Evolutionary conservation across 1,139 yeast species (phyloP).

Genomic region (Kodamaea sp.): DNA sequence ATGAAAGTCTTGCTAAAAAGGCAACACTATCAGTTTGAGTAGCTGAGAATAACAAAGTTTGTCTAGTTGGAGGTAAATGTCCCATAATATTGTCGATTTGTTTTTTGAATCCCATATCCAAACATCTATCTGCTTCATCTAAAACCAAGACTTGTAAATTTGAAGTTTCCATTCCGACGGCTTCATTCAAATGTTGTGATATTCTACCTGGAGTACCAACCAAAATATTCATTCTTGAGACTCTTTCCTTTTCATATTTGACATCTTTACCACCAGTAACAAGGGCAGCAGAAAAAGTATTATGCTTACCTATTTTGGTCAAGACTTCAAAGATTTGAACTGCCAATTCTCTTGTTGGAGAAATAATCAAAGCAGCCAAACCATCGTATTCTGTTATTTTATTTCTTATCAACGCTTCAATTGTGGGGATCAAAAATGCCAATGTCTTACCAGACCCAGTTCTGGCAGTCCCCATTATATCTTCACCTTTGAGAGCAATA

Average conservation of each 20-base stretch:
- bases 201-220: conserved; percentile 97
- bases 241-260: conserved; percentile 79
- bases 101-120: conserved; percentile 94
- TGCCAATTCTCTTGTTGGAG: conserved; percentile 94
- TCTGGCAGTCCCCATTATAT: conserved; percentile 86
- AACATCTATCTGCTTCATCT: conserved; percentile 94
- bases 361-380: conserved; percentile 83
- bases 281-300: conserved; percentile 84
- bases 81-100: conserved; percentile 82
- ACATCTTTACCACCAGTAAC: conserved; percentile 98
- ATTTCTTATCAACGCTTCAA: conserved; percentile 67
- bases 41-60: conserved; percentile 86
- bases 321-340: conserved; percentile 91
- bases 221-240: conserved; percentile 76
- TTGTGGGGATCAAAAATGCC: conserved; percentile 82
- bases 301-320: conserved; percentile 75
- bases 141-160: conserved; percentile 79
- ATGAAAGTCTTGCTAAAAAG: conserved; percentile 84
- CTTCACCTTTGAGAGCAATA: conserved; percentile 72
- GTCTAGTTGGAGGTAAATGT: conserved; percentile 81
- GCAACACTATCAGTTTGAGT: conserved; percentile 87
- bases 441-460: conserved; percentile 97
- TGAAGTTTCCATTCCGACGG: conserved; percentile 76
- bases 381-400: conserved; percentile 90
- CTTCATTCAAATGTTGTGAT: conserved; percentile 91